Evolutionary conservation across 768 basidiomycete genomes (phyloP), one percentile per base, ranked within the genome.

Genomic region (Phanerochaete sordida): DNA sequence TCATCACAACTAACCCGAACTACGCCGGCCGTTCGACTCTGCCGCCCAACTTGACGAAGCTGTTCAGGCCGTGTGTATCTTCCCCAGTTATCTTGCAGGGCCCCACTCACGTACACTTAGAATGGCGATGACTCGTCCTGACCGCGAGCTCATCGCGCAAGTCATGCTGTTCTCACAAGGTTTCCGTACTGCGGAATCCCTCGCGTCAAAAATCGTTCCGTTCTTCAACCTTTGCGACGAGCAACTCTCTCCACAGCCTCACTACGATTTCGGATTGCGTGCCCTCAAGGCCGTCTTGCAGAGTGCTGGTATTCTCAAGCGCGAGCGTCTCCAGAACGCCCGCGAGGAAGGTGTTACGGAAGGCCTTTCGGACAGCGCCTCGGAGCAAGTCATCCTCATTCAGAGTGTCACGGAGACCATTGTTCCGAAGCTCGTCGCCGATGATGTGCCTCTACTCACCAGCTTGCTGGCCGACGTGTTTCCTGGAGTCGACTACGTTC

Each of bases 101-200:
- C 28, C 44, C 21, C 26, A 37, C 30, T 45, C 13, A 28, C 26
- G 27, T 3, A 51, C 54, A 9, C 52, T 30, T 63, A 96, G 94
- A 61, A 98, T 98, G 91, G 94, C 97, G 35, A 99, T 99, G 97
- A 97, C 97, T 7, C 87, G 93, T 53, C 97, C 97, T 26, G 97
- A 98, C 73, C 88, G 95, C 61, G 96, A 99, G 72, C 87, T 99
- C 50, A 99, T 99, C 68, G 97, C 97, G 3, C 97, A 99, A 76
- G 97, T 99, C 72, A 95, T 98, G 92, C 79, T 99, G 48, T 98
- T 98, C 79, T 98, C 97, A 21, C 97, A 98, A 78, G 97, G 97
- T 62, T 99, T 98, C 85, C 87, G 97, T 39, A 95, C 95, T 13
- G 97, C 97, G 7, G 97, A 99, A 74, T 90, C 86, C 0, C 83